Base-by-base conservation (phyloP, 1,139 yeast genomes). In the Pichia sp. region DNA sequence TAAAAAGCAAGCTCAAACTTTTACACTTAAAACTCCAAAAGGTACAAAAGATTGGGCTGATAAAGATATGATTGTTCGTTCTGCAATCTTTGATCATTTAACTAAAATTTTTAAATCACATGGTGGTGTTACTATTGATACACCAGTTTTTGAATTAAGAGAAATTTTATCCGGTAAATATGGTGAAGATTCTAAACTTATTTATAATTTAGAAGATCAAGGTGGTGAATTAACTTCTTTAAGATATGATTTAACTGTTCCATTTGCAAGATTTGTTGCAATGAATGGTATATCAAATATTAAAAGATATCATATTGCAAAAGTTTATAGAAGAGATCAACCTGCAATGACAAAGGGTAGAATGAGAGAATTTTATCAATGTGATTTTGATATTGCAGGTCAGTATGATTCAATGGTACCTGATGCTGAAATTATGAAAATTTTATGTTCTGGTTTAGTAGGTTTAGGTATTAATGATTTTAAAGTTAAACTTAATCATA, bases 331-430 rank as follows among this genome's bases (percentile, higher is more conserved):
- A 70, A 83, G 98, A 69, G 98, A 92, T 64, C 98, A 92, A 67
- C 98, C 98, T 6, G 98, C 98, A 16, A 92, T 92, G 98, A 90
- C 97, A 48, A 92, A 92, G 67, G 98, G 98, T 49, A 80, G 98
- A 68, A 92, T 92, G 98, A 84, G 98, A 76, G 98, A 92, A 67
- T 92, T 92, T 60, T 92, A 92, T 68, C 98, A 92, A 69, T 92
- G 98, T 71, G 98, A 92, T 70, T 86, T 92, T 59, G 98, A 92
- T 64, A 74, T 92, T 60, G 98, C 98, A 32, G 98, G 98, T 45
- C 69, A 66, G 48, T 90, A 85, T 64, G 98, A 92, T 61, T 61
- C 81, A 35, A 92, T 92, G 98, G 94, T 92, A 39, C 96, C 98
- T 26, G 98, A 92, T 64, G 80, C 97, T 8, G 98, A 92, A 68